phyloP scores from a whole-genome alignment of 208 protist genomes.

The Crithidia mellificae region DNA sequence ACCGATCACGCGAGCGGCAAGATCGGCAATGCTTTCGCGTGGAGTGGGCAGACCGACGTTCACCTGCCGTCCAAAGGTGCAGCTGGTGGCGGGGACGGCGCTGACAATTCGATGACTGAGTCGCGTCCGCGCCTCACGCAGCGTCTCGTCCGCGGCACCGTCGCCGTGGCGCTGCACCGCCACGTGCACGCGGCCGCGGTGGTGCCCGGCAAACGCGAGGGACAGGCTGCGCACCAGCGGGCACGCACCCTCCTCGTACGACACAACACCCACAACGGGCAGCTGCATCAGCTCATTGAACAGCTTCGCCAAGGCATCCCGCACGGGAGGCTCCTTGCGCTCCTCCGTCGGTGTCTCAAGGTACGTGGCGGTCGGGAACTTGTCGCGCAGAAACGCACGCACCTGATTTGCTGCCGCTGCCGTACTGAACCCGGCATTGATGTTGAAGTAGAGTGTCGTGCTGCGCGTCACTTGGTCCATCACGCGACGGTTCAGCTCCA shows the following conservation, averaged over 20 bases:
- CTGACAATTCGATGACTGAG: slow-evolving; percentile 32
- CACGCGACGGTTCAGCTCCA: slow-evolving; percentile 7
- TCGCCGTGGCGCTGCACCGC: slow-evolving; percentile 16
- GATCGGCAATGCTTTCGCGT: slow-evolving; percentile 8
- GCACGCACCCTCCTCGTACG: slow-evolving; percentile 46
- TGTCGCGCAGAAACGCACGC: slow-evolving; percentile 11
- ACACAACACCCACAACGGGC: slow-evolving; percentile 44
- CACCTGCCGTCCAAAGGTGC: slow-evolving; percentile 20
- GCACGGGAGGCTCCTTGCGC: not conserved
- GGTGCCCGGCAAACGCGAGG: slow-evolving; percentile 43
- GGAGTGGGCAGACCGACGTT: slow-evolving; percentile 4
- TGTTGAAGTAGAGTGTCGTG: slow-evolving; percentile 32
- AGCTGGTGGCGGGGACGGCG: slow-evolving; percentile 31
- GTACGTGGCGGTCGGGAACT: slow-evolving; percentile 19
- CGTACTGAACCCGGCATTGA: slow-evolving; percentile 27
- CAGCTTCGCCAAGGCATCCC: not conserved
- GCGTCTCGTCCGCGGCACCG: slow-evolving; percentile 15
- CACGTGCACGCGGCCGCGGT: slow-evolving; percentile 34
- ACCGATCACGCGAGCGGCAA: slow-evolving; percentile 11
- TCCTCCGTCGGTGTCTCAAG: not conserved
- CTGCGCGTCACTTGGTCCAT: not conserved
- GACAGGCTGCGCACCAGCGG: slow-evolving; percentile 52
- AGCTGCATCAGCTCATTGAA: slow-evolving; percentile 49
- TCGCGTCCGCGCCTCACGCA: slow-evolving; percentile 14
- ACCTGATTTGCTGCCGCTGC: slow-evolving; percentile 15